Conservation (phyloP, 352 stramenopile genomes). For the Phytophthora parvispora region DNA sequence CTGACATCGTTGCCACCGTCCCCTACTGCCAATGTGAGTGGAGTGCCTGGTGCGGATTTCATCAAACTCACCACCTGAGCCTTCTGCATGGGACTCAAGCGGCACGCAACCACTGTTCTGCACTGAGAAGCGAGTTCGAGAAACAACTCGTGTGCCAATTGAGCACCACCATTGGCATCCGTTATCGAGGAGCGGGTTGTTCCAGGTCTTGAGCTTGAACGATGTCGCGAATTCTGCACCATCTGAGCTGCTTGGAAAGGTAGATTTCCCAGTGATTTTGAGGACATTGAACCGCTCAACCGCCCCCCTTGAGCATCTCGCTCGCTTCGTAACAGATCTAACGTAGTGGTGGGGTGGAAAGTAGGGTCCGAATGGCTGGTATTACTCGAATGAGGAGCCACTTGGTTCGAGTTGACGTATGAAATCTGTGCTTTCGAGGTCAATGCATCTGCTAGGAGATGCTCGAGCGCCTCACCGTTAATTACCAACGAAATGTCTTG, state of each 20-base stretch:
- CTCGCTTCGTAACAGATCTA: conserved; percentile 19
- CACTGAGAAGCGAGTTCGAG: conserved; percentile 91
- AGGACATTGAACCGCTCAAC: conserved; percentile 52
- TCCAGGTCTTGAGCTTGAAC: conserved; percentile 28
- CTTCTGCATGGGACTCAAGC: conserved; percentile 94
- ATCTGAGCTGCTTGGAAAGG: conserved; percentile 35
- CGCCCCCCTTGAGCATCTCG: conserved; percentile 12
- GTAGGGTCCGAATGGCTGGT: conserved; percentile 8
- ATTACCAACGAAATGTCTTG: conserved; percentile 86
- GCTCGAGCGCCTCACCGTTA: conserved; percentile 84
- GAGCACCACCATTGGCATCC: conserved; percentile 12
- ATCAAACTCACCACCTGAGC: conserved; percentile 96
- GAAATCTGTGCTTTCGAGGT: conserved; percentile 26
- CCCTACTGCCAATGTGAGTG: conserved; percentile 96
- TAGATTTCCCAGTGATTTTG: conserved; percentile 61
- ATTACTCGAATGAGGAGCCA: conserved; percentile 13
- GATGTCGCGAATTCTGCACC: conserved; percentile 36
- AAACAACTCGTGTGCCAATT: conserved; percentile 71
- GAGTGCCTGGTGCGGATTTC: conserved; percentile 73
- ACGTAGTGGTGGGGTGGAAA: conserved; percentile 1
- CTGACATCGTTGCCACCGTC: conserved; percentile 99
- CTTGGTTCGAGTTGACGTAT: conserved; percentile 25
- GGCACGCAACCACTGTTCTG: conserved; percentile 88
- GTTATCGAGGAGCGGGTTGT: conserved; percentile 49
- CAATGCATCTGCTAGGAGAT: conserved; percentile 62